A percentile compares a stretch with the other conserved stretches of the same genome.
Conservation (phyloP, 2,329 filamentous ascomycete genomes). For the Ascosphaera apis region DNA sequence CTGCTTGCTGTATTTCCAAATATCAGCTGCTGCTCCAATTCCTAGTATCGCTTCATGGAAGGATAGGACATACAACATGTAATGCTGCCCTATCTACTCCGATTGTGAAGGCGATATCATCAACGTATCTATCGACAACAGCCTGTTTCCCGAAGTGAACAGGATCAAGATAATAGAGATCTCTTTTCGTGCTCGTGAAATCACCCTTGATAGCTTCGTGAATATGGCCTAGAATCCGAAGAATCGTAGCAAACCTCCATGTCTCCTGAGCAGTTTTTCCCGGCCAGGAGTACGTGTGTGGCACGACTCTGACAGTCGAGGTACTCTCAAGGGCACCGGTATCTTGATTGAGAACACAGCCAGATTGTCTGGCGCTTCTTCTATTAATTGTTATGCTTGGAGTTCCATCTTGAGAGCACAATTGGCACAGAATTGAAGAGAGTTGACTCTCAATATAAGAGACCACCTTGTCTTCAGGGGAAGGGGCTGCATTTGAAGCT, state of each 20-base stretch:
- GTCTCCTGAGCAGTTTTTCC: conserved; percentile 32
- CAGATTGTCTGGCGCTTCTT: conserved; percentile 7
- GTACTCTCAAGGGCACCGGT: conserved; percentile 11
- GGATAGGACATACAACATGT: conserved; percentile 28
- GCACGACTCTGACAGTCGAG: conserved; percentile 5
- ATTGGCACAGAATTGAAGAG: conserved; percentile 9
- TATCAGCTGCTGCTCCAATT: neutral
- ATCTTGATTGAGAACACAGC: conserved; percentile 11
- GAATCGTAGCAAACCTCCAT: conserved; percentile 31
- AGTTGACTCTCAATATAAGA: conserved; percentile 12
- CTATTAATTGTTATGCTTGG: conserved; percentile 9
- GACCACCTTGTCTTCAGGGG: conserved; percentile 8
- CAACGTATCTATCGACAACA: conserved; percentile 34
- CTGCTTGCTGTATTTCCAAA: conserved; percentile 14
- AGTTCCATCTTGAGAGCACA: conserved; percentile 10
- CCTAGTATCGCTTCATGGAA: neutral
- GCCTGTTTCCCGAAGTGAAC: conserved; percentile 33
- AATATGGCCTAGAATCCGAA: conserved; percentile 33
- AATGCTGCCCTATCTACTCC: conserved; percentile 29
- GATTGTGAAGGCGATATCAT: conserved; percentile 38
- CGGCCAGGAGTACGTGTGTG: conserved; percentile 27
- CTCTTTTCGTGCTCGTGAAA: conserved; percentile 34
- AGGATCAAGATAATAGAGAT: conserved; percentile 41
- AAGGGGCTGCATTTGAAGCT: neutral
- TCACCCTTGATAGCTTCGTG: conserved; percentile 27